Base-by-base conservation (phyloP, 2,329 filamentous ascomycete genomes). In the Trichoderma endophyticum region DNA sequence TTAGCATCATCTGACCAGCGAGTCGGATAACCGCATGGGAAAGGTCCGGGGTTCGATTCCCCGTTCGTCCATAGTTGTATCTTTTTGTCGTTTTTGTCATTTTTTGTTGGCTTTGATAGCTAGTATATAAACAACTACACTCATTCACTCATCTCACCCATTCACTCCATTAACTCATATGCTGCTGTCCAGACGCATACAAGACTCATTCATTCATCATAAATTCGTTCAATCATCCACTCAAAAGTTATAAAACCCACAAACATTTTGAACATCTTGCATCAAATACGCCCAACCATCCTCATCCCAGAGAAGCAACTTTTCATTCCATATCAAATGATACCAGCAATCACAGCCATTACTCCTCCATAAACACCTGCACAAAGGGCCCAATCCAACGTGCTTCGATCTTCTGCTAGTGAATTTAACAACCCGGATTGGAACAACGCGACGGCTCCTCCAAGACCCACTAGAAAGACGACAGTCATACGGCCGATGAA, bases 401-500 rank as follows among this genome's bases (percentile, higher is more conserved):
- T 62, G n/a, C 73, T 75, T 14, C 74, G 67, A 3, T 76, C 59
- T 21, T 75, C 72, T 8, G 72, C 69, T 21, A 76, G 51, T 15
- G 72, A 30, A 8, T 70, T 66, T 15, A 76, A 56, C 14, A 77
- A 32, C 21, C 77, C 78, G 0, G 78, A 78, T 70, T 80, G 77
- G 18, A 78, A 64, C 21, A 80, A 73, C 18, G 75, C 76, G n/a
- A 74, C 76, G 6, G 80, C 77, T 8, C 86, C 82, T 2, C 85
- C 83, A 0, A 84, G 79, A 0, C 84, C 86, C 0, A 89, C 85
- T 0, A 91, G 81, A 4, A 85, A 75, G 2, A 89, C 86, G 3
- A 91, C 84, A 0, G 85, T 85, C 74, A 91, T 83, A n/a, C 89
- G 84, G 2, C 86, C 87, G 0, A 86, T 77, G 73, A 90, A 89